Evolutionary conservation across 228 moss, liverwort and hornwort species (phyloP).

Genomic region (Sphagnum fallax): DNA sequence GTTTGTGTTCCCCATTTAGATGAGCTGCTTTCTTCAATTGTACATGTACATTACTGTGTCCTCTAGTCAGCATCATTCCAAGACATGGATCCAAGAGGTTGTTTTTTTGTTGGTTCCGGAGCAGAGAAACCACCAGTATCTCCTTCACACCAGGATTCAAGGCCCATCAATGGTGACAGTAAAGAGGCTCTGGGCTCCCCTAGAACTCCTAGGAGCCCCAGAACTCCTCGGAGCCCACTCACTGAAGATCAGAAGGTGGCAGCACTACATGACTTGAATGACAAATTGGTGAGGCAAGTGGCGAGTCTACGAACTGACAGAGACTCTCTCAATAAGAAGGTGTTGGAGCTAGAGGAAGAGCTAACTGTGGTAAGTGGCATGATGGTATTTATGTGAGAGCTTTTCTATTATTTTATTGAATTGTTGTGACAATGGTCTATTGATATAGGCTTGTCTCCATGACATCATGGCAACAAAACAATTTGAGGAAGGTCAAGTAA

Average conservation of each 20-base stretch:
- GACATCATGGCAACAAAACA: too few relatives aligned
- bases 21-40: neutral
- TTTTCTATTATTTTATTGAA: too few relatives aligned
- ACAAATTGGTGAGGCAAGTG: slow-evolving; percentile 39
- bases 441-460: too few relatives aligned
- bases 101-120: slow-evolving; percentile 4
- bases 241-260: slow-evolving; percentile 17
- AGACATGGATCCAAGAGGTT: neutral
- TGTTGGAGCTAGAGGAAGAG: slow-evolving; percentile 29
- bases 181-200: slow-evolving; percentile 16
- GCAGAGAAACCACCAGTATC: slow-evolving; percentile 34
- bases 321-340: slow-evolving; percentile 23
- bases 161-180: neutral
- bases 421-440: too few relatives aligned
- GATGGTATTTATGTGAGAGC: neutral
- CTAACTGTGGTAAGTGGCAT: slow-evolving; percentile 16
- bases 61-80: neutral
- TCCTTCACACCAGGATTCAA: slow-evolving; percentile 4
- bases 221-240: slow-evolving; percentile 6
- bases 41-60: neutral
- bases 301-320: slow-evolving; percentile 22
- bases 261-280: slow-evolving; percentile 36
- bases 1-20: slow-evolving; percentile 11
- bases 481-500: too few relatives aligned
- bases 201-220: slow-evolving; percentile 7